These are phyloP conservation scores for Dendrobium catenatum DNA, from an alignment of 106 monocot genomes.

Conservation along the genomic window DNA sequence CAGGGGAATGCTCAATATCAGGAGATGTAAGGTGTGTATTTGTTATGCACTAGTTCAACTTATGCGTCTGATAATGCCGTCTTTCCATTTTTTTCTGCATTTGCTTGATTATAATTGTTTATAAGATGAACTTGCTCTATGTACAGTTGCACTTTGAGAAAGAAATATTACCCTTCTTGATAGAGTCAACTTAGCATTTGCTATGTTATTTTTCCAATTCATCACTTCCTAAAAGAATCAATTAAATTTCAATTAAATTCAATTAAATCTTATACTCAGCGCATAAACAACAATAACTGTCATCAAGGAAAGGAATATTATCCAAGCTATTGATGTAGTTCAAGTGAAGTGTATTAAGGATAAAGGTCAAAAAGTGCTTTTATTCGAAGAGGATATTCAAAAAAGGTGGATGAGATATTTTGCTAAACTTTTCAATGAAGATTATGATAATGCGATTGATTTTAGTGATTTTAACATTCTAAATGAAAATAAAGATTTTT, in stretches of 20 bases:
- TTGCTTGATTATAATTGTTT: not conserved
- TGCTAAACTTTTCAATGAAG: too few relatives aligned
- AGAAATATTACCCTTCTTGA: not conserved
- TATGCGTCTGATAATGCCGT: not conserved
- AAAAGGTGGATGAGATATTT: too few relatives aligned
- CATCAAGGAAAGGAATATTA: not conserved
- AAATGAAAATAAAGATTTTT: too few relatives aligned
- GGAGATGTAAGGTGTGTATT: slow-evolving; percentile 78
- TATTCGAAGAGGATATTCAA: too few relatives aligned
- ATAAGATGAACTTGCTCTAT: not conserved
- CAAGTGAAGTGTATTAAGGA: too few relatives aligned
- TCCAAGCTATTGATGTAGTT: not conserved
- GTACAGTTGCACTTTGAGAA: not conserved
- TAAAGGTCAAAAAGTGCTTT: too few relatives aligned
- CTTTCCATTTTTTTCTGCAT: not conserved
- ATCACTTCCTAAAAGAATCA: not conserved
- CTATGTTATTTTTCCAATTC: not conserved
- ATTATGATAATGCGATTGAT: too few relatives aligned
- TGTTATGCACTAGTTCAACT: not conserved
- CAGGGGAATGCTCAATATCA: slow-evolving; percentile 87
- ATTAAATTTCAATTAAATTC: slow-evolving; percentile 1
- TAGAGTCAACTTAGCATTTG: not conserved
- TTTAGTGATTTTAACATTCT: too few relatives aligned
- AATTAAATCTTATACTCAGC: not conserved
- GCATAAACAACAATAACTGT: not conserved